Evolutionary conservation across 2,329 filamentous ascomycete species (phyloP).

Genomic region (Botrytis fragariae): DNA sequence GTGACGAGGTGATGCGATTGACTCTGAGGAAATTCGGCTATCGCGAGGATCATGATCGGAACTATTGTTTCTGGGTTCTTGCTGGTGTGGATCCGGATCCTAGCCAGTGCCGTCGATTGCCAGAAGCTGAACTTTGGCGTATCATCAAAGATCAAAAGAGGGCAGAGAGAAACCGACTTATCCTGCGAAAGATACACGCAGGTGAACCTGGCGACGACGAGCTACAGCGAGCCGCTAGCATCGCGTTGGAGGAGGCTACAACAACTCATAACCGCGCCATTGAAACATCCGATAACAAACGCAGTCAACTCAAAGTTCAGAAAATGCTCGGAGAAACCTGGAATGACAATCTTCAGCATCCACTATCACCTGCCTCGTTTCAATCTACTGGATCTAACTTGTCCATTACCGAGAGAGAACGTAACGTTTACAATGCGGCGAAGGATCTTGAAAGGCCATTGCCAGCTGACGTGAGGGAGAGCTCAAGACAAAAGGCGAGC

Average conservation of each 20-base stretch:
- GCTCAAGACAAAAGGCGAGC: conserved; percentile 34
- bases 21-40: conserved; percentile 85
- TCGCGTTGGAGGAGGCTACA: conserved; percentile 83
- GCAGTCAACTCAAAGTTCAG: conserved; percentile 83
- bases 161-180: conserved; percentile 85
- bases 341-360: conserved; percentile 76
- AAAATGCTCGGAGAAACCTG: conserved; percentile 86
- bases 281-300: conserved; percentile 62
- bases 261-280: conserved; percentile 66
- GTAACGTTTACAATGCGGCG: conserved; percentile 60
- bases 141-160: conserved; percentile 85
- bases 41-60: conserved; percentile 86
- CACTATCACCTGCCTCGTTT: conserved; percentile 76
- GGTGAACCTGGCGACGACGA: conserved; percentile 87
- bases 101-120: conserved; percentile 74
- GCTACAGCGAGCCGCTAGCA: conserved; percentile 80
- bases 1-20: conserved; percentile 88
- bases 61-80: conserved; percentile 95
- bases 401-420: conserved; percentile 59
- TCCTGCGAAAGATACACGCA: conserved; percentile 86
- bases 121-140: conserved; percentile 83
- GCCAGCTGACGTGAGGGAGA: conserved; percentile 41
- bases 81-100: conserved; percentile 82
- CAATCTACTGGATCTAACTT: conserved; percentile 41
- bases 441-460: conserved; percentile 57